Evolutionary conservation across 108 stramenopile species (phyloP).

Genomic region (Discostella stelligeroides): DNA sequence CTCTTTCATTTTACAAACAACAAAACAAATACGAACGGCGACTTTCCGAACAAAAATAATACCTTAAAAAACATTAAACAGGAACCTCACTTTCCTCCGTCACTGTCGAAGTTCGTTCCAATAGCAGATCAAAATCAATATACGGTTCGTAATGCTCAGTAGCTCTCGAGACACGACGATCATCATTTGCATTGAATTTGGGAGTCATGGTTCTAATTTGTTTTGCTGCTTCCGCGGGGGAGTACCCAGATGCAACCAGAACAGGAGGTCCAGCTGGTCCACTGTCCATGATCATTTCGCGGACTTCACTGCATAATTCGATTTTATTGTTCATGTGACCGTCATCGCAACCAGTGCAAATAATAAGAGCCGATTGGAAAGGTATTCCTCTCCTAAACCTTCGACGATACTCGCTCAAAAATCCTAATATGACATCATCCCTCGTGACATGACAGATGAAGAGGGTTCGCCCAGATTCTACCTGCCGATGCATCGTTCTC

Average conservation of each 20-base stretch:
- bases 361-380: slow-evolving; percentile 70
- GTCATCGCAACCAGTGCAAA: slow-evolving; percentile 71
- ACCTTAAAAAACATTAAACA: background rate
- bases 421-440: slow-evolving; percentile 88
- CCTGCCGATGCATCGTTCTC: slow-evolving; percentile 68
- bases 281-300: slow-evolving; percentile 57
- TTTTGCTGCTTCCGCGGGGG: slow-evolving; percentile 75
- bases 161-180: slow-evolving; percentile 63
- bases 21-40: too few relatives aligned
- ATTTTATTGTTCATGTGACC: slow-evolving; percentile 35
- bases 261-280: slow-evolving; percentile 43
- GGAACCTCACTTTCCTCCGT: slow-evolving; percentile 4
- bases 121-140: slow-evolving; percentile 87
- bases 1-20: too few relatives aligned
- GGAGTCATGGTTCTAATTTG: slow-evolving; percentile 73
- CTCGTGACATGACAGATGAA: slow-evolving; percentile 87
- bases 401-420: slow-evolving; percentile 75
- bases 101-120: slow-evolving; percentile 49
- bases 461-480: slow-evolving; percentile 61
- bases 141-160: slow-evolving; percentile 86
- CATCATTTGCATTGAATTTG: slow-evolving; percentile 84
- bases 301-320: slow-evolving; percentile 55
- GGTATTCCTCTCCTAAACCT: slow-evolving; percentile 33
- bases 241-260: slow-evolving; percentile 54
- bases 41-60: too few relatives aligned